A percentile compares a stretch with the other conserved stretches of the same genome.
These are phyloP conservation scores for Neopestalotiopsis sp. DNA, from an alignment of 2,329 filamentous ascomycete genomes.

Conservation along the genomic window DNA sequence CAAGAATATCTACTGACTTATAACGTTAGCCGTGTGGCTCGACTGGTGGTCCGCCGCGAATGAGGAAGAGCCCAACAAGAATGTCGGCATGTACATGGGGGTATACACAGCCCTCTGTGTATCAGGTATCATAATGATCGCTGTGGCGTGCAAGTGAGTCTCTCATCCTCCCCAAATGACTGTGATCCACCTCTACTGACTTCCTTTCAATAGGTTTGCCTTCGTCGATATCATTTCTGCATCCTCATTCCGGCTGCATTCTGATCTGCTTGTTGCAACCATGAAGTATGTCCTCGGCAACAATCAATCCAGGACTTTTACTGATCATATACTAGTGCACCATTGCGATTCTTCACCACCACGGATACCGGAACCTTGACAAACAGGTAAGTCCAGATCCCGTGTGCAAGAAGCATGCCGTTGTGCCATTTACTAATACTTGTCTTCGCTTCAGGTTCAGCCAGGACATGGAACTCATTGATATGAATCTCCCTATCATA, in stretches of 20 bases:
- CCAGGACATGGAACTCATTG: constrained; percentile 19
- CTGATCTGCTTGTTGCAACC: not conserved
- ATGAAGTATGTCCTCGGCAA: not conserved
- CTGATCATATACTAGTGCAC: not conserved
- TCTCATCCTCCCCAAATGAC: too few relatives aligned
- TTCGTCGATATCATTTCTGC: not conserved
- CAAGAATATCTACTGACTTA: not conserved
- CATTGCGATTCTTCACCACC: constrained; percentile 14
- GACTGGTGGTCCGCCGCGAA: constrained; percentile 19
- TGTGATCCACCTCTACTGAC: not conserved
- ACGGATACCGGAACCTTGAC: constrained; percentile 15
- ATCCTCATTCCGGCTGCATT: constrained; percentile 1
- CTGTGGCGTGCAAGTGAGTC: constrained; percentile 3
- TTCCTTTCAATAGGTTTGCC: not conserved
- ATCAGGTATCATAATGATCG: not conserved
- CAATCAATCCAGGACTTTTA: not conserved
- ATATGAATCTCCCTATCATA: constrained; percentile 11
- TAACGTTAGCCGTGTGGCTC: constrained; percentile 14
- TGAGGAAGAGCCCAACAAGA: constrained; percentile 11
- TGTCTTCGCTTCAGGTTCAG: not conserved
- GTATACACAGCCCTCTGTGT: not conserved
- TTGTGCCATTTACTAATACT: too few relatives aligned
- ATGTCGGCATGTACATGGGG: constrained; percentile 17
- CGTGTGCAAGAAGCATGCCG: not conserved
- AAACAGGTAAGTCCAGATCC: constrained; percentile 7